phyloP scores from a whole-genome alignment of 2,329 filamentous ascomycete species.

The Basipetospora sp. region DNA sequence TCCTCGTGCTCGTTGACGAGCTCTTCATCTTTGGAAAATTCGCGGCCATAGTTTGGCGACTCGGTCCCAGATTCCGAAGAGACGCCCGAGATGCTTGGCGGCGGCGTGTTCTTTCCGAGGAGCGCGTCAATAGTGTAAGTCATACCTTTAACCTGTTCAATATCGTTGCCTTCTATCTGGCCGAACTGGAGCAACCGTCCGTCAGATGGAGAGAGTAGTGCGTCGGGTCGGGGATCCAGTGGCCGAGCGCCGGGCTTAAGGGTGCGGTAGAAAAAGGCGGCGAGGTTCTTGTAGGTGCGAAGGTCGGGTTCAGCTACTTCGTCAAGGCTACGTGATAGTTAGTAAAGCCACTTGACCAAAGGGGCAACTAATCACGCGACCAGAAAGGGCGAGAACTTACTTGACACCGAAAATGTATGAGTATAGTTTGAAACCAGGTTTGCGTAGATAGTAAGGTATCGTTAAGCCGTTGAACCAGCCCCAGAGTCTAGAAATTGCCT shows the following conservation, averaged over 20 bases:
- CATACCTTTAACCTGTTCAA: constrained; percentile 97
- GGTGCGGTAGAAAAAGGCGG: constrained; percentile 91
- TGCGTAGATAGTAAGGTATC: constrained; percentile 73
- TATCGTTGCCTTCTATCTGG: constrained; percentile 79
- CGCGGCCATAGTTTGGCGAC: constrained; percentile 9
- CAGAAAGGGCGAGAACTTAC: constrained; percentile 21
- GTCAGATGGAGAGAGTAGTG: constrained; percentile 76
- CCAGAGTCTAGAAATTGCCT: constrained; percentile 80
- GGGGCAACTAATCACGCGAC: not conserved
- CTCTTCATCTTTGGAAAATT: constrained; percentile 39
- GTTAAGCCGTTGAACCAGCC: constrained; percentile 80
- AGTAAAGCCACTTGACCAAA: constrained; percentile 8
- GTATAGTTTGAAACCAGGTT: constrained; percentile 85
- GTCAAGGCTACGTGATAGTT: constrained; percentile 43
- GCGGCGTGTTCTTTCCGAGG: constrained; percentile 52
- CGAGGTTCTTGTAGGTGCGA: constrained; percentile 78
- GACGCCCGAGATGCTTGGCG: constrained; percentile 35
- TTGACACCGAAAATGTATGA: constrained; percentile 84
- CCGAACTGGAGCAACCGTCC: constrained; percentile 86
- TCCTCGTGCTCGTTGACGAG: constrained; percentile 71
- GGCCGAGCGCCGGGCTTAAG: constrained; percentile 80
- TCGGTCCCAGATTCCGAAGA: constrained; percentile 9
- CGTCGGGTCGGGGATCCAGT: constrained; percentile 65
- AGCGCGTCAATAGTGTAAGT: constrained; percentile 93
- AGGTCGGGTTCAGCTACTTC: constrained; percentile 83